Percentiles rank a stretch among this genome's conserved stretches.
These are phyloP conservation scores for Hippophae gyantsensis DNA, from an alignment of 306 rosid genomes.

Conservation along the genomic window DNA sequence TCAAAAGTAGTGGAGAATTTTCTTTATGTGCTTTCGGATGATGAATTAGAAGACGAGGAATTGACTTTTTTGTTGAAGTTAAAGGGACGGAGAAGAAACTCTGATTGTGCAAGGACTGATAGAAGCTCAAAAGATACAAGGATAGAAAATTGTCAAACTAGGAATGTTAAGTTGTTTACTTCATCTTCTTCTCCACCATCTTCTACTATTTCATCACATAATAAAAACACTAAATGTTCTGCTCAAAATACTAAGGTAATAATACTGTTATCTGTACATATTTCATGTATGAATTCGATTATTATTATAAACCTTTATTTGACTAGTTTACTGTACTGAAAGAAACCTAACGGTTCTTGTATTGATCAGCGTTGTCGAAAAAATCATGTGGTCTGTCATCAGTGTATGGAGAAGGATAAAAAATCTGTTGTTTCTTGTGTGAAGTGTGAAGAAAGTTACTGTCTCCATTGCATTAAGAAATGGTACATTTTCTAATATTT, in stretches of 20 bases:
- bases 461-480: slow-evolving; percentile 46
- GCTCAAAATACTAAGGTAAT: slow-evolving; percentile 17
- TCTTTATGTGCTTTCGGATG: slow-evolving; percentile 1
- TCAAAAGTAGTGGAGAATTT: slow-evolving; percentile 3
- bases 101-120: neutral
- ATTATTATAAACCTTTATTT: slow-evolving; percentile 4
- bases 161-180: slow-evolving; percentile 6
- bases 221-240: slow-evolving; percentile 2
- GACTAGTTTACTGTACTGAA: neutral
- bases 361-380: slow-evolving; percentile 24
- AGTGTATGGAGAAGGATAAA: slow-evolving; percentile 52
- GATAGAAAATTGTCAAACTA: neutral
- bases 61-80: slow-evolving; percentile 17
- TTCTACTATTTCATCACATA: slow-evolving; percentile 11
- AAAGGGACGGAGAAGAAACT: slow-evolving; percentile 29
- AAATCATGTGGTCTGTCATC: slow-evolving; percentile 45
- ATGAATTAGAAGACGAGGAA: slow-evolving; percentile 24
- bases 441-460: slow-evolving; percentile 50
- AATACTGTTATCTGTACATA: slow-evolving; percentile 10
- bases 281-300: neutral
- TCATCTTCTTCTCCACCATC: slow-evolving; percentile 17
- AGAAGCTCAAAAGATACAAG: slow-evolving; percentile 13
- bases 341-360: slow-evolving; percentile 8
- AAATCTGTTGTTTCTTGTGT: slow-evolving; percentile 38
- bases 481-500: slow-evolving; percentile 37